Base-by-base conservation (phyloP, 768 basidiomycete species). In the Daedaleopsis sinensis region DNA sequence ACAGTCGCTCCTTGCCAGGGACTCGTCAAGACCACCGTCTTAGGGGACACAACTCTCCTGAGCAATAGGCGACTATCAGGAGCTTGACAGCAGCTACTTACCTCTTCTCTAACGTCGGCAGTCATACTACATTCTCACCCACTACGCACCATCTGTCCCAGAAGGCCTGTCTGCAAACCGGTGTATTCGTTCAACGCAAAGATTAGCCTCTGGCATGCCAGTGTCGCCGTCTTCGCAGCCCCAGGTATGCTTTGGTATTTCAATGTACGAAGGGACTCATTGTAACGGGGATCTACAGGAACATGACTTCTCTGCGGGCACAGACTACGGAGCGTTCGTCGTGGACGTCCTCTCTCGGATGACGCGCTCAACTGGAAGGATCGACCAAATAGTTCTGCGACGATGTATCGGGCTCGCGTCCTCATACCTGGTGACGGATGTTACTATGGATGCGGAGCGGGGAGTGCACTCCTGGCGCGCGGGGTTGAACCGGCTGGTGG, bases 371-470 rank as follows among this genome's bases (percentile, higher is more conserved):
- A 68, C 76, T 3, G 76, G 80, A 2, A 67, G 73, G 2, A 80
- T 92, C 35, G 84, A 90, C 73, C 91, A 93, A 74, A 67, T 68
- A 15, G 68, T 81, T 39, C 77, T 93, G 44, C 83, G 88, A 58
- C 83, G 83, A 39, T 89, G 85, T 68, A 76, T 93, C 50, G 80
- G 80, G 16, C 84, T 92, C 42, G 82, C 91, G 15, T 87, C 91
- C 1, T 90, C 91, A n/a, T 91, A 88, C 69, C 83, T 93, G 48
- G 71, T 94, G 60, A 86, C 90, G 13, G 91, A 94, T 73, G 80
- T 82, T 0, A 86, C 84, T 58, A 91, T 80, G 64, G 85, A 86
- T 68, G 78, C 84, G 0, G 80, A 81, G 38, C 70, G 69, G 0
- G 92, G 90, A 0, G 73, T 86, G 24, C 63, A 67, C 15, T 82